phyloP scores from a whole-genome alignment of 202 grass and related monocot species.

The Setaria viridis region DNA sequence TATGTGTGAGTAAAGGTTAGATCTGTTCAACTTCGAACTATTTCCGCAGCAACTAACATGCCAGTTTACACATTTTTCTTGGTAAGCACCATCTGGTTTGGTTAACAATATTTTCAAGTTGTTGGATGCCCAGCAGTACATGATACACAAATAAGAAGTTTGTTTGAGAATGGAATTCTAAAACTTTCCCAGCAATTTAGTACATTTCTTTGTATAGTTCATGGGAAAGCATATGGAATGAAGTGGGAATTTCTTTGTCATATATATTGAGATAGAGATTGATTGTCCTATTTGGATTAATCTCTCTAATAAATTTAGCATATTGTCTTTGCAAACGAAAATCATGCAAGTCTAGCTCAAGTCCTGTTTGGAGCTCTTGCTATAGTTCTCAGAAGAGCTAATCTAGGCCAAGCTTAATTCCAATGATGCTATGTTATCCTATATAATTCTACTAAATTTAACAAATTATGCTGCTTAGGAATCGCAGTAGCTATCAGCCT shows the following conservation, averaged over 20 bases:
- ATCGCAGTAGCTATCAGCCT: not conserved
- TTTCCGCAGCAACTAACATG: not conserved
- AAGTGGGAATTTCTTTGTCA: not conserved
- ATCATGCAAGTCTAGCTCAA: not conserved
- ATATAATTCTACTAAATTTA: not conserved
- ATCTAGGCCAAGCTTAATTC: not conserved
- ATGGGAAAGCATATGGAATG: not conserved
- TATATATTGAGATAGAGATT: not conserved
- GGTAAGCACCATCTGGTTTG: not conserved
- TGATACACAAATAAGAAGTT: not conserved
- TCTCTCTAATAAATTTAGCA: not conserved
- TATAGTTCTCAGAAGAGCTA: slow-evolving; percentile 6
- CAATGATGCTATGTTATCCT: not conserved
- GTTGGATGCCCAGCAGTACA: not conserved
- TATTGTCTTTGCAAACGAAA: not conserved
- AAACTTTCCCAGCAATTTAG: not conserved
- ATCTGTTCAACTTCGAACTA: not conserved
- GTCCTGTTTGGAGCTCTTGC: not conserved
- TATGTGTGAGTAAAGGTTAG: not conserved
- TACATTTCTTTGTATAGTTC: not conserved
- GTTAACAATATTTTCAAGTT: slow-evolving; percentile 7
- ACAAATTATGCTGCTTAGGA: not conserved
- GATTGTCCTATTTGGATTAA: too few relatives aligned
- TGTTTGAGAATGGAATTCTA: not conserved
- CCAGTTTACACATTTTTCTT: not conserved